Evolutionary conservation across 192 early-diverging fungal genomes (phyloP), one percentile per base, ranked within the genome.

Genomic region (Coemansia sp.): DNA sequence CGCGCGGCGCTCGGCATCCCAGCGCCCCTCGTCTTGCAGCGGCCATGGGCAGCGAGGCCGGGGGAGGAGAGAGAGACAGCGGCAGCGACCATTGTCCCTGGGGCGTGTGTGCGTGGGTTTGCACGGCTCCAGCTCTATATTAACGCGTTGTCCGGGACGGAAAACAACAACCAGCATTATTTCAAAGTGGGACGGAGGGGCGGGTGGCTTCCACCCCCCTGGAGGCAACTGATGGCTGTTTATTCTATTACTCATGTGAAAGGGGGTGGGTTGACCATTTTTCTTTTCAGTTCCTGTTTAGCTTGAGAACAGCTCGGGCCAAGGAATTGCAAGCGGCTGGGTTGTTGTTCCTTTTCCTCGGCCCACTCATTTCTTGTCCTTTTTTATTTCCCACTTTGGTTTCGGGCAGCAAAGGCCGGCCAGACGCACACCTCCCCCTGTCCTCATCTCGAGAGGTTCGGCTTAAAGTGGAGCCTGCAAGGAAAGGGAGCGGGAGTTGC

Each of bases 241-340:
- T 13, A 43, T 43, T 23, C 23, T n/a, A 8, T 45, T n/a, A n/a
- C 42, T 35, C 31, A 51, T 51, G 30, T 51, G 49, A 51, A n/a
- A n/a, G n/a, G 49, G 43, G 29, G 43, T 22, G 29, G 48, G 48
- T 45, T 51, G 34, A 51, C 48, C 57, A 50, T 43, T 35, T 53
- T 19, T 36, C 34, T 35, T 9, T 40, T 27, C 22, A 22, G 18
- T 13, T 36, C 37, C 18, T 36, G 21, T 36, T 36, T 50, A 15
- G 11, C 34, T 15, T 40, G 17, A 17, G 31, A 23, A 17, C 7
- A 42, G 32, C n/a, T n/a, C n/a, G n/a, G n/a, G n/a, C n/a, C n/a
- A n/a, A n/a, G n/a, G n/a, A n/a, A n/a, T n/a, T n/a, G n/a, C n/a
- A n/a, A n/a, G n/a, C n/a, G n/a, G n/a, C n/a, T n/a, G n/a, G n/a